Base-by-base conservation (phyloP, 805 yeast genomes). In the Wickerhamomyces bovis region DNA sequence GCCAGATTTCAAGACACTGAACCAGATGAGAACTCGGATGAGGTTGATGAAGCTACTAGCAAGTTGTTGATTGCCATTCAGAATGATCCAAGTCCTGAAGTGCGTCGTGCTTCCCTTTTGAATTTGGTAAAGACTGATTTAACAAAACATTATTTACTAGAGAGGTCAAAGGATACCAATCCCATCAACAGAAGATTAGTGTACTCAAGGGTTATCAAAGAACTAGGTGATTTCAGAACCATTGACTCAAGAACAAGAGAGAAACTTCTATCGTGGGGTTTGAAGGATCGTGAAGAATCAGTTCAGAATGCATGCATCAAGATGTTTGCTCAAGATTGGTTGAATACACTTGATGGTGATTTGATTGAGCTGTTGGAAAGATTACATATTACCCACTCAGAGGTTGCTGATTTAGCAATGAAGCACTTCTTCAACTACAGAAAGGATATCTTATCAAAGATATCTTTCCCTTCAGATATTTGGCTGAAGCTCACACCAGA, bases 31-130 rank as follows among this genome's bases (percentile, higher is more conserved):
- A 43, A 43, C 10, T 26, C 41, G 8, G 53, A 48, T 22, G 68
- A 62, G 39, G 65, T 68, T 26, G 72, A 73, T 47, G 71, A 71
- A 48, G 79, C 80, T 7, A 71, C 77, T 3, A 68, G 71, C 39
- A 69, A 68, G 38, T 65, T 80, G 31, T 56, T 76, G 44, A 62
- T 63, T n/a, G 73, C 82, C 0, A 70, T 88, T 55, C 83, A 80
- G 56, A 78, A 83, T 58, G 99, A 92, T 65, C 77, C 87, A 2
- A 83, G 84, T 56, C 81, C 96, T 0, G 98, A 94, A 51, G 96
- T 90, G 1, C 75, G 98, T 53, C 73, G 96, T 49, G 89, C 95
- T 0, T 92, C 92, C 0, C 66, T 89, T 57, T 67, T 84, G 39
- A 86, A 89, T 60, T 62, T 92, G 28, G 79, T 75, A 21, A 83